Conservation (phyloP, 2,329 filamentous ascomycete genomes). For the Ophiostoma novo-ulmi region DNA sequence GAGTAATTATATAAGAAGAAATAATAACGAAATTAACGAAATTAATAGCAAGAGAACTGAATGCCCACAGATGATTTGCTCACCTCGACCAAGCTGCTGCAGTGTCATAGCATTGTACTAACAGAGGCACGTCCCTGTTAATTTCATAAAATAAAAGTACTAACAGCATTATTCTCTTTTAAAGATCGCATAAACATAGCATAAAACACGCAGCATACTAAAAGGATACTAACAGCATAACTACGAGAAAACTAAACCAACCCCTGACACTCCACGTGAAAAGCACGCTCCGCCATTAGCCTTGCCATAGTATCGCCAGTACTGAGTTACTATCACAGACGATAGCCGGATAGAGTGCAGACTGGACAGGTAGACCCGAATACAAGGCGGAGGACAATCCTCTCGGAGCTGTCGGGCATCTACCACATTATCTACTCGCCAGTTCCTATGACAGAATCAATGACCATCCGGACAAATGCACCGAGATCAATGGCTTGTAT, state of each 20-base stretch:
- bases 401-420: not conserved
- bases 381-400: not conserved
- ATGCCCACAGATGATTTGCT: too few species aligned
- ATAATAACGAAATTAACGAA: too few species aligned
- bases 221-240: too few species aligned
- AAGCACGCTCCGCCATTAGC: not conserved
- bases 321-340: not conserved
- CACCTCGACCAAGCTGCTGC: not conserved
- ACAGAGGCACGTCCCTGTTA: not conserved
- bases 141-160: not conserved
- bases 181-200: too few species aligned
- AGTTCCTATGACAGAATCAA: not conserved
- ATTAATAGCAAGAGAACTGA: too few species aligned
- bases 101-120: not conserved
- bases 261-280: conserved; percentile 2
- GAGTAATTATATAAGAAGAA: too few species aligned
- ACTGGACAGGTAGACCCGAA: too few species aligned
- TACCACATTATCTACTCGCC: too few species aligned
- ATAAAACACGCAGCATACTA: too few species aligned
- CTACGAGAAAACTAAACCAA: not conserved
- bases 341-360: not conserved
- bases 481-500: not conserved
- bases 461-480: not conserved
- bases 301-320: too few species aligned
- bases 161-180: too few species aligned